Conservation (phyloP, 441 rosid genomes). For the Eutrema salsugineum region DNA sequence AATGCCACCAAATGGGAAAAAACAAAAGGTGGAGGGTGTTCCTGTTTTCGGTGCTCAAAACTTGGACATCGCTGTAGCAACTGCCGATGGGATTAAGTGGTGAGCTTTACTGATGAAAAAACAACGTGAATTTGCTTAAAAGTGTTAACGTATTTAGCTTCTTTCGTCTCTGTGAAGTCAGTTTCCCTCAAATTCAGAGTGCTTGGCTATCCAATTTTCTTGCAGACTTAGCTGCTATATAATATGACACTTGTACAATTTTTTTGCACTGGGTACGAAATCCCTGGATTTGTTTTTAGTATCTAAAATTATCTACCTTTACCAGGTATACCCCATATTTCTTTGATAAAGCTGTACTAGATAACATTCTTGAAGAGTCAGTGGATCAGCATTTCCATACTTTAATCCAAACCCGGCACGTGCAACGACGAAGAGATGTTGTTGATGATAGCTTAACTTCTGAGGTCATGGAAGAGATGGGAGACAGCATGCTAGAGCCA, state of each 20-base stretch:
- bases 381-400: conserved; percentile 89
- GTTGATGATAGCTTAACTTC: conserved; percentile 74
- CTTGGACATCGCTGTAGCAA: conserved; percentile 95
- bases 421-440: conserved; percentile 76
- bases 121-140: neutral
- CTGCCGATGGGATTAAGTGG: conserved; percentile 90
- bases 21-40: conserved; percentile 73
- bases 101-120: conserved; percentile 28
- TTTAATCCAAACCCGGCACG: conserved; percentile 85
- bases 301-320: conserved; percentile 16
- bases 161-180: neutral
- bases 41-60: conserved; percentile 94
- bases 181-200: neutral
- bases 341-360: conserved; percentile 88
- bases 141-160: neutral
- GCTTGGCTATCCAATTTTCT: neutral
- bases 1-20: conserved; percentile 52
- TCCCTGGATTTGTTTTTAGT: neutral
- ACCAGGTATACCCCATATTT: conserved; percentile 95
- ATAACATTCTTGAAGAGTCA: conserved; percentile 93
- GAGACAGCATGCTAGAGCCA: conserved; percentile 84
- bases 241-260: neutral
- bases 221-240: neutral
- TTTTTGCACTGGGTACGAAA: neutral
- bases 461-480: conserved; percentile 89